Base-by-base conservation (phyloP, 176 grass and related monocot species). In the Bromus sterilis region DNA sequence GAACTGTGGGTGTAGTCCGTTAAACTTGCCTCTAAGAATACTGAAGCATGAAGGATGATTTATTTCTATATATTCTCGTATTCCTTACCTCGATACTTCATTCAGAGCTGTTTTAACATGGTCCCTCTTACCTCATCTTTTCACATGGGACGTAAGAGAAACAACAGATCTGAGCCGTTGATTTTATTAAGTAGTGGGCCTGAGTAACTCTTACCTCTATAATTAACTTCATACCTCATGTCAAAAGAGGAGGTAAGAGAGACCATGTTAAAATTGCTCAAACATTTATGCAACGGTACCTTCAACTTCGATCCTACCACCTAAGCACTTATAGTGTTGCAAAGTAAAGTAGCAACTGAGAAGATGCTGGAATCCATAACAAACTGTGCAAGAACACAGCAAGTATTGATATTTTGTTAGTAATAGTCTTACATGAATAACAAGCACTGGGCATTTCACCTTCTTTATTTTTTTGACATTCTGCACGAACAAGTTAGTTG, bases 391-490 rank as follows among this genome's bases (percentile, higher is more conserved):
- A 67, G 48, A 21, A 56, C 35, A 65, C 14, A 78, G 0, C 1
- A 77, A 71, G 67, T 78, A 66, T 32, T 84, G 31, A 51, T 49
- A 76, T 62, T 34, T 67, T 80, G 69, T 74, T 53, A 85, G 24
- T 28, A 86, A 49, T 34, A 63, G 46, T 90, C 93, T 92, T 90
- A 99, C 97, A 93, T 99, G 97, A 92, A 99, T 93, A 81, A 99
- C 89, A 23, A 99, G 89, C 76, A 96, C 89, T 13, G 97, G 97
- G 80, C 87, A 93, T 87, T 99, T 99, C 58, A 96, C 93, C 85
- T 96, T 96, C 88, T 91, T 99, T 65, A 99, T 99, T 93, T 99
- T 96, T 44, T 99, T 90, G 72, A 99, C 88, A 63, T 99, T 99
- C 97, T 99, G 96, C 77, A 90, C 29, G 71, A 71, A 61, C 20